These are phyloP conservation scores for Plectosphaerella plurivora DNA, from an alignment of 2,329 filamentous ascomycete genomes.

Conservation along the genomic window DNA sequence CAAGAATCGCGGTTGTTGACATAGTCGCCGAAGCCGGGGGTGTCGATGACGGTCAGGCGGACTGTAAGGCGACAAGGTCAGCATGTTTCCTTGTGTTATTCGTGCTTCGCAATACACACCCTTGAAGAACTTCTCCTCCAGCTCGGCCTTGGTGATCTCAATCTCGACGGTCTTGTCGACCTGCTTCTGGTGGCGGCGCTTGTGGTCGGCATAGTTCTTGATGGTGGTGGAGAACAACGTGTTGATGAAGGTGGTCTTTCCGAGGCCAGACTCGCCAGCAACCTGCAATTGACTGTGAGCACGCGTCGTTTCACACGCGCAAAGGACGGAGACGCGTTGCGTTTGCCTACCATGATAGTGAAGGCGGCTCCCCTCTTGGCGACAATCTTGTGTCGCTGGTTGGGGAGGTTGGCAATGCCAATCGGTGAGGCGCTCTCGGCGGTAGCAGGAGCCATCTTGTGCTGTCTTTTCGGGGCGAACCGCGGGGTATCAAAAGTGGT, in stretches of 20 bases:
- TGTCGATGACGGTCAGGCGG: constrained; percentile 97
- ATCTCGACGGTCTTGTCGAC: constrained; percentile 99
- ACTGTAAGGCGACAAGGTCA: constrained; percentile 48
- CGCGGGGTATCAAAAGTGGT: constrained; percentile 4
- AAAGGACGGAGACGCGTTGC: neutral
- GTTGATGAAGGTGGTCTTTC: constrained; percentile 99
- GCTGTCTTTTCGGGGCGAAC: constrained; percentile 3
- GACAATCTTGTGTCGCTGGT: constrained; percentile 73
- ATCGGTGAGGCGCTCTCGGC: constrained; percentile 62
- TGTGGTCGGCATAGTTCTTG: constrained; percentile 99
- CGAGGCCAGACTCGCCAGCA: constrained; percentile 94
- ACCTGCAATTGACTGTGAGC: constrained; percentile 51
- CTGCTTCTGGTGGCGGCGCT: constrained; percentile 98
- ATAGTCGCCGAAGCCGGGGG: constrained; percentile 98
- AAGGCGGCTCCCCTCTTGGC: constrained; percentile 90
- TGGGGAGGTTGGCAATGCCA: constrained; percentile 71
- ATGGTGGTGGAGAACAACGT: constrained; percentile 99
- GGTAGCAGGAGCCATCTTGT: constrained; percentile 52
- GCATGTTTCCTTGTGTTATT: constrained; percentile 1
- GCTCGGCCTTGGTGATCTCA: constrained; percentile 98
- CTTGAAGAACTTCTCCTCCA: constrained; percentile 99
- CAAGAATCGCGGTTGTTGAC: constrained; percentile 99
- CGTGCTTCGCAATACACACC: constrained; percentile 46
- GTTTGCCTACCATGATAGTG: constrained; percentile 87
- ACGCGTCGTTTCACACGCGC: neutral